Conservation (phyloP, 2,329 filamentous ascomycete species). For the Allantophomopsis cytisporea region DNA sequence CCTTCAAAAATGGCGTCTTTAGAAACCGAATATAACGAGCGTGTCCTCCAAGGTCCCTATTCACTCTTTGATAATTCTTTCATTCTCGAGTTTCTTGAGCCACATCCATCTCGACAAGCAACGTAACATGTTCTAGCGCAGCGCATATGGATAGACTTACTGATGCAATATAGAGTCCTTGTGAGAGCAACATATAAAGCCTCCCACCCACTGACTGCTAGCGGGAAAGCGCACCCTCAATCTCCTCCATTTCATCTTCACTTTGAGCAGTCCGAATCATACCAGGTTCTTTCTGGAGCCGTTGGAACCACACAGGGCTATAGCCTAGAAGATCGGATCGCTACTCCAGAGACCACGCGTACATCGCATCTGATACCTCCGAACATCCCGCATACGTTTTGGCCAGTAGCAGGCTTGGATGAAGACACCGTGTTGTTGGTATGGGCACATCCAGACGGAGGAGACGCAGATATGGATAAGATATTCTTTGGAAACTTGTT, state of each 20-base stretch:
- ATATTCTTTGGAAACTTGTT: conserved; percentile 1
- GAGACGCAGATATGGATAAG: background rate
- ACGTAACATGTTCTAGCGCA: background rate
- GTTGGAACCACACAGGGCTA: background rate
- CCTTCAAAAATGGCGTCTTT: too few species aligned
- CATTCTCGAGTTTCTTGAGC: conserved; percentile 1
- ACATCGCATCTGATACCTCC: background rate
- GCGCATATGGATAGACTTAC: background rate
- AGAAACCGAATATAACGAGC: background rate
- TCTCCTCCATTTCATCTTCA: conserved; percentile 1
- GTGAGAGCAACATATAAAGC: conserved; percentile 1
- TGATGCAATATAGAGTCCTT: background rate
- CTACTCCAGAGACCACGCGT: background rate
- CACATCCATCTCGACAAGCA: conserved; percentile 1
- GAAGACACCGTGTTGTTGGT: background rate
- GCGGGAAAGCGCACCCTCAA: background rate
- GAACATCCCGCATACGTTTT: background rate
- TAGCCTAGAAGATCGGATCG: background rate
- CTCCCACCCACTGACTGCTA: background rate
- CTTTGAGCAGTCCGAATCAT: conserved; percentile 1
- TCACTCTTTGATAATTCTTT: background rate
- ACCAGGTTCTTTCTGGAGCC: background rate
- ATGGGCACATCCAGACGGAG: background rate
- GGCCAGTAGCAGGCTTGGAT: background rate
- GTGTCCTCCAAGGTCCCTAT: conserved; percentile 1